Conservation (phyloP, 768 basidiomycete genomes). For the Suillus fuscotomentosus region DNA sequence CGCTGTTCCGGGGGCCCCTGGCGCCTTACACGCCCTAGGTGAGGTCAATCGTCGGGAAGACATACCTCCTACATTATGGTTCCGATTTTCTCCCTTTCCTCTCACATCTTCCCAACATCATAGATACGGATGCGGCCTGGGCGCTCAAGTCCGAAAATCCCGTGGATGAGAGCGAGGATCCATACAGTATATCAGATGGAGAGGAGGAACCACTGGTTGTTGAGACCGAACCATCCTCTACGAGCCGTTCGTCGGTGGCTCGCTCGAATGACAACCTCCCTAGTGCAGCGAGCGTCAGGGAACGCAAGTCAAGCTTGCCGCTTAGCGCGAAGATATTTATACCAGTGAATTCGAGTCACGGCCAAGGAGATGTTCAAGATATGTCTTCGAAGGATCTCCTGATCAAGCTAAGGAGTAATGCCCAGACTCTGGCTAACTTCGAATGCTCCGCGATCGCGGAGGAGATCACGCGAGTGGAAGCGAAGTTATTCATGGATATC, state of each 20-base stretch:
- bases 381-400: constrained; percentile 55
- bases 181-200: constrained; percentile 51
- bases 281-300: constrained; percentile 37
- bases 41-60: constrained; percentile 76
- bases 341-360: constrained; percentile 26
- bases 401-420: constrained; percentile 59
- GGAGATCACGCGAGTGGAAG: constrained; percentile 80
- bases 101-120: constrained; percentile 58
- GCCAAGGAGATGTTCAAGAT: constrained; percentile 33
- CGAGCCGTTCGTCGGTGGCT: constrained; percentile 20
- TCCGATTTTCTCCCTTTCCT: constrained; percentile 81
- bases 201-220: constrained; percentile 41
- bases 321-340: constrained; percentile 45
- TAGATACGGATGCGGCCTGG: constrained; percentile 74
- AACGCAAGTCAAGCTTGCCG: constrained; percentile 71
- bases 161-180: constrained; percentile 63
- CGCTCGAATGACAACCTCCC: constrained; percentile 21
- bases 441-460: constrained; percentile 74
- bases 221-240: constrained; percentile 31
- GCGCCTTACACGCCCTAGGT: constrained; percentile 74
- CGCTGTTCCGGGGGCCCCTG: constrained; percentile 68
- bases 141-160: constrained; percentile 63
- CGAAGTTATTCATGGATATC: constrained; percentile 69
- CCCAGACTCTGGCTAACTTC: constrained; percentile 52
- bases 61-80: constrained; percentile 82